Percentiles rank a stretch among this genome's conserved stretches.
These are phyloP conservation scores for Plenodomus lindquistii DNA, from an alignment of 2,329 filamentous ascomycete species.

Conservation along the genomic window DNA sequence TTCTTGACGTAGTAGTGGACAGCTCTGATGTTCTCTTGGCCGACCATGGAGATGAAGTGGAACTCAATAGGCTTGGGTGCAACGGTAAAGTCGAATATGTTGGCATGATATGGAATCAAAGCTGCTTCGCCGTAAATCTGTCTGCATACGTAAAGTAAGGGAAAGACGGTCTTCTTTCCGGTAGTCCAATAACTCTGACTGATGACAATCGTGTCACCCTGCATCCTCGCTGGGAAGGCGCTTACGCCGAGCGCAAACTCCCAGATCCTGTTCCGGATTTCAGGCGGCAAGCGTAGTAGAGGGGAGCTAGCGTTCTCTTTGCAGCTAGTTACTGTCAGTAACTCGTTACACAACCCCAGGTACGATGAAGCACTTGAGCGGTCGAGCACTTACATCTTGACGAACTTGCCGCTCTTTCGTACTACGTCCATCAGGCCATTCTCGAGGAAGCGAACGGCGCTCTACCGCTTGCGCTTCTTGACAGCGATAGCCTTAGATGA, in stretches of 20 bases:
- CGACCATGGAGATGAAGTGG: neutral
- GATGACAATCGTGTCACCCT: too few species aligned
- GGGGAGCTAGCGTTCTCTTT: slow-evolving; percentile 10
- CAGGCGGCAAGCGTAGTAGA: slow-evolving; percentile 16
- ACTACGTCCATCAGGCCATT: slow-evolving; percentile 18
- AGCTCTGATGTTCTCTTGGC: too few species aligned
- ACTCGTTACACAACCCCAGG: neutral
- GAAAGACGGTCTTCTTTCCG: neutral
- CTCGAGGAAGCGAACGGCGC: slow-evolving; percentile 2
- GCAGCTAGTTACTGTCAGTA: slow-evolving; percentile 2
- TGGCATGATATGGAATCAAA: neutral
- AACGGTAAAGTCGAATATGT: neutral
- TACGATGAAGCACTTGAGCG: neutral
- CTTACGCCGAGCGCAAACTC: slow-evolving; percentile 12
- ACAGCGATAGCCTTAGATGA: neutral
- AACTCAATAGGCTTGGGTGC: neutral
- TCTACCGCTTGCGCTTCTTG: neutral
- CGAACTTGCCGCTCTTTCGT: slow-evolving; percentile 15
- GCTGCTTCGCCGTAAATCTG: slow-evolving; percentile 16
- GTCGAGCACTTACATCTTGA: slow-evolving; percentile 5
- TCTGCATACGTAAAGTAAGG: slow-evolving; percentile 10
- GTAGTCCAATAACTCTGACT: neutral
- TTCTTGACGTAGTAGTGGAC: too few species aligned
- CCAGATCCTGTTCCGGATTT: slow-evolving; percentile 21
- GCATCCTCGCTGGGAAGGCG: neutral